These are phyloP conservation scores for Corrigiola litoralis DNA, from an alignment of 179 eudicot genomes.

Conservation along the genomic window DNA sequence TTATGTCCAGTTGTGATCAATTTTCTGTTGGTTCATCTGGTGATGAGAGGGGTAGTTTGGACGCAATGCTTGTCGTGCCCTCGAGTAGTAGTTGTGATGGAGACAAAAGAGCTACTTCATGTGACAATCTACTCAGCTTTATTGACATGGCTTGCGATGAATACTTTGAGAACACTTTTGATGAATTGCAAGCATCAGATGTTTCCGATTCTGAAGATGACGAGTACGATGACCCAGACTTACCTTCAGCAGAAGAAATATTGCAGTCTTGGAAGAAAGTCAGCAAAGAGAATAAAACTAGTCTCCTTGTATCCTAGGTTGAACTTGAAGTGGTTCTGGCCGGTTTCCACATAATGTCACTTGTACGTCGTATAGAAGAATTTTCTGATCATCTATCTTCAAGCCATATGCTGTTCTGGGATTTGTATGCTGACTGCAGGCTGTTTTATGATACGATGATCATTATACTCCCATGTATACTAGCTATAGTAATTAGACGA, in stretches of 20 bases:
- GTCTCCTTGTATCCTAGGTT: not conserved
- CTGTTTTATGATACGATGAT: not conserved
- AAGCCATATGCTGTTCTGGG: not conserved
- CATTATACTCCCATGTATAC: too few species aligned
- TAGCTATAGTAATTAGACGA: too few species aligned
- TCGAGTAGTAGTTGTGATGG: constrained; percentile 12
- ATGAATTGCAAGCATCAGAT: constrained; percentile 21
- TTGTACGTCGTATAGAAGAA: too few species aligned
- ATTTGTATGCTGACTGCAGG: not conserved
- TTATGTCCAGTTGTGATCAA: not conserved
- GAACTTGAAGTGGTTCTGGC: not conserved
- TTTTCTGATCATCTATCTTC: too few species aligned
- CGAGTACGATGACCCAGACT: constrained; percentile 15
- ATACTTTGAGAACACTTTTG: constrained; percentile 14
- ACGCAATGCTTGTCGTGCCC: not conserved
- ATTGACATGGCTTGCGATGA: constrained; percentile 19
- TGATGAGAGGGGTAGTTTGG: not conserved
- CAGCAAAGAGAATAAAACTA: constrained; percentile 34
- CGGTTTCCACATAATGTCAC: too few species aligned
- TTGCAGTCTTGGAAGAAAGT: constrained; percentile 63
- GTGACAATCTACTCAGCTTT: not conserved
- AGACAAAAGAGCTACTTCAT: constrained; percentile 4
- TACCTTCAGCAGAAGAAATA: constrained; percentile 70
- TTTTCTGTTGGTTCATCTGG: not conserved
- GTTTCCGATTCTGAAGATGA: constrained; percentile 9